Conservation (phyloP, 106 monocot genomes). For the Acorus gramineus region DNA sequence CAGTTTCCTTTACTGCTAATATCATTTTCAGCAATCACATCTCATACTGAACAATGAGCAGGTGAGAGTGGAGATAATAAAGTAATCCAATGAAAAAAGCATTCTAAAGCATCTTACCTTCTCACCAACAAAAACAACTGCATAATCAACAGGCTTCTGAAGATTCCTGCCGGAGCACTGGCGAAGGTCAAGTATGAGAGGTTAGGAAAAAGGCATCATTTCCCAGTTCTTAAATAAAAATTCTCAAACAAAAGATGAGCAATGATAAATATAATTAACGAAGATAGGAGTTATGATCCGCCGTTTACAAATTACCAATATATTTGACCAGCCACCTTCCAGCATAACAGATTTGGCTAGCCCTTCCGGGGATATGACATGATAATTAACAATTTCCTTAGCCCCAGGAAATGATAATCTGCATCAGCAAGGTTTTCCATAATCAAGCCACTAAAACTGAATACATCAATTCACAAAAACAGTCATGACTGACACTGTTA, state of each 20-base stretch:
- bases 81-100: too few relatives aligned
- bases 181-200: neutral
- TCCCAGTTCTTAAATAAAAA: too few relatives aligned
- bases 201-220: neutral
- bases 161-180: constrained; percentile 48
- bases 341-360: constrained; percentile 63
- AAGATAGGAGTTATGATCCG: neutral
- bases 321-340: constrained; percentile 86
- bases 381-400: constrained; percentile 60
- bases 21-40: too few relatives aligned
- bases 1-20: too few relatives aligned
- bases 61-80: too few relatives aligned
- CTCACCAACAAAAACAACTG: constrained; percentile 73
- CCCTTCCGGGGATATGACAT: constrained; percentile 47
- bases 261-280: constrained; percentile 1
- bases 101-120: constrained; percentile 31
- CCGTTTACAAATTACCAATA: constrained; percentile 41
- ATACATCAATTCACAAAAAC: neutral
- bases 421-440: neutral
- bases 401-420: constrained; percentile 32
- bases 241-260: neutral
- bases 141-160: constrained; percentile 51
- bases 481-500: neutral
- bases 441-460: neutral
- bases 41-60: too few relatives aligned